phyloP scores from a whole-genome alignment of 2,329 filamentous ascomycete species.

The Geosmithia morbida region DNA sequence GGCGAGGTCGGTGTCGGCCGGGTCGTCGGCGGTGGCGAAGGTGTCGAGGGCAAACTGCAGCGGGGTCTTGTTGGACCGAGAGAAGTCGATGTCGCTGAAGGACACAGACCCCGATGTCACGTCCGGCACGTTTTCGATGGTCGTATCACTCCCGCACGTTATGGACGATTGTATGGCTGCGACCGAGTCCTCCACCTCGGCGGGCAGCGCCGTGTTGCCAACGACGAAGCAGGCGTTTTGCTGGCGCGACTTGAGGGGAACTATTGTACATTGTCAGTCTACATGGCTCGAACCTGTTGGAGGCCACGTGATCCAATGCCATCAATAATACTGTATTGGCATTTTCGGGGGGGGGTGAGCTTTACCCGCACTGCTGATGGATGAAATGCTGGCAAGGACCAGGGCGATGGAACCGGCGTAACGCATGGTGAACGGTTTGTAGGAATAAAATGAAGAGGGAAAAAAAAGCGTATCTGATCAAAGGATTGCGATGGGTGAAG shows the following conservation, averaged over 20 bases:
- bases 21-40: constrained; percentile 35
- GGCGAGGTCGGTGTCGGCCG: constrained; percentile 32
- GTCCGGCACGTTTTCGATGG: constrained; percentile 39
- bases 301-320: no score
- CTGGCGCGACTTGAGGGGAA: constrained; percentile 9
- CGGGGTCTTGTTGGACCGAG: constrained; percentile 27
- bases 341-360: no score
- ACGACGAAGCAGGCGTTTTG: constrained; percentile 37
- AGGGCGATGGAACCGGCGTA: neutral
- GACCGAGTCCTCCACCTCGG: constrained; percentile 29
- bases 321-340: no score
- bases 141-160: constrained; percentile 34
- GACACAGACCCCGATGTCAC: constrained; percentile 32
- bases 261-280: neutral
- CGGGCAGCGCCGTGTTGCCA: constrained; percentile 32
- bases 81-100: constrained; percentile 44
- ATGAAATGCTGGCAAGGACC: neutral
- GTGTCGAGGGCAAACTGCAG: constrained; percentile 37
- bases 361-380: neutral
- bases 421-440: neutral
- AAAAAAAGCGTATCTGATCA: no score
- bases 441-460: neutral
- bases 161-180: constrained; percentile 24
- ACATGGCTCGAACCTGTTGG: no score
- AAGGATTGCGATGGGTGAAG: neutral